Conservation (phyloP, 257 asterid genomes). For the Fraxinus excelsior region DNA sequence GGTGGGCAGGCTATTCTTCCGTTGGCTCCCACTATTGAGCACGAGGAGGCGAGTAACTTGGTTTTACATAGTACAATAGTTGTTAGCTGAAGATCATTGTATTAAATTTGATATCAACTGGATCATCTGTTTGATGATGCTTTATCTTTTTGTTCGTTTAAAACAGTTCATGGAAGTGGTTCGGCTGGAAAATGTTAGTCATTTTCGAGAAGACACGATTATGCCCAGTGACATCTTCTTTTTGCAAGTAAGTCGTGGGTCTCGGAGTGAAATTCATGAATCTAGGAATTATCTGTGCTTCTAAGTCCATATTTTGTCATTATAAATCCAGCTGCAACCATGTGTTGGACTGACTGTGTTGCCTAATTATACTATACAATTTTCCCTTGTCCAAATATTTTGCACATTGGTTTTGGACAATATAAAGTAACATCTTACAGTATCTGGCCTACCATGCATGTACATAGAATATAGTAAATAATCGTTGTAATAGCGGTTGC, state of each 20-base stretch:
- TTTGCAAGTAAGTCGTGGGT: conserved; percentile 65
- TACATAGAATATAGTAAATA: background rate
- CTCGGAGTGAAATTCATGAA: conserved; percentile 1
- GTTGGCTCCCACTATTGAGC: conserved; percentile 89
- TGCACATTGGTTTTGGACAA: background rate
- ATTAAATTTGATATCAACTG: background rate
- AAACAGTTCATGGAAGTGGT: conserved; percentile 96
- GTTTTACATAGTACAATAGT: background rate
- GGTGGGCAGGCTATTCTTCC: conserved; percentile 97
- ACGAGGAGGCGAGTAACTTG: conserved; percentile 74
- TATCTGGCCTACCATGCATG: background rate
- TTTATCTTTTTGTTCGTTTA: conserved; percentile 11
- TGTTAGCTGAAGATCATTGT: background rate
- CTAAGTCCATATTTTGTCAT: background rate
- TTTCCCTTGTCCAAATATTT: background rate
- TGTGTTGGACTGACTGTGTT: background rate
- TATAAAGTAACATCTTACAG: background rate
- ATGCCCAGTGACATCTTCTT: conserved; percentile 89
- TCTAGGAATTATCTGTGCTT: background rate
- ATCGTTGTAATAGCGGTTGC: conserved; percentile 12
- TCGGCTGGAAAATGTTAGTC: conserved; percentile 81
- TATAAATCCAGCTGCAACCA: background rate
- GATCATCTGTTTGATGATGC: background rate
- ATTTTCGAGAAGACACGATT: conserved; percentile 68
- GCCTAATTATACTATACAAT: background rate